phyloP scores from a whole-genome alignment of 1,284 basidiomycete species.

The Ganoderma resinaceum region DNA sequence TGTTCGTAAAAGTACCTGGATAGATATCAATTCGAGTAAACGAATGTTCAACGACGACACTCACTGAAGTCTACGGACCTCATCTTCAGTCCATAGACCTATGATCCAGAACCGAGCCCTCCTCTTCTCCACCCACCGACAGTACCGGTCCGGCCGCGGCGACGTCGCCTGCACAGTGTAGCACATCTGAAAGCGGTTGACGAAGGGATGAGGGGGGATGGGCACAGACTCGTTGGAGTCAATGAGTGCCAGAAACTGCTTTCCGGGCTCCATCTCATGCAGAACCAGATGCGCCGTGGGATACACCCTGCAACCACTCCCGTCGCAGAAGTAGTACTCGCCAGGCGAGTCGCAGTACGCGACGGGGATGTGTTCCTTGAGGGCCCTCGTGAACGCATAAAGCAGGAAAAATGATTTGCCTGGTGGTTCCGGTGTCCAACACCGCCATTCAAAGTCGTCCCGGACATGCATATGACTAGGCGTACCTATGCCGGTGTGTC shows the following conservation, averaged over 20 bases:
- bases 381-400: not conserved
- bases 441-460: no score
- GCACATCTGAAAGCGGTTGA: no score
- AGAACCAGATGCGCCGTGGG: not conserved
- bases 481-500: not conserved
- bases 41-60: not conserved
- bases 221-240: no score
- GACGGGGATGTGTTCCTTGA: not conserved
- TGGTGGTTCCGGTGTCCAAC: no score
- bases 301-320: not conserved
- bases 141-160: not conserved
- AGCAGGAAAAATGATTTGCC: not conserved
- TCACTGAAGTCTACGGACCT: not conserved
- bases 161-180: no score
- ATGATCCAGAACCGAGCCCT: not conserved
- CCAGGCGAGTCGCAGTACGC: not conserved
- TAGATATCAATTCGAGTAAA: not conserved
- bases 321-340: slow-evolving; percentile 1
- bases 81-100: not conserved
- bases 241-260: not conserved
- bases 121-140: not conserved
- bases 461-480: no score
- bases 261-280: not conserved
- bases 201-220: no score
- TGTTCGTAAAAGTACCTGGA: not conserved